phyloP scores from a whole-genome alignment of 2,329 filamentous ascomycete species.

The Phyllosticta citrichinensis region DNA sequence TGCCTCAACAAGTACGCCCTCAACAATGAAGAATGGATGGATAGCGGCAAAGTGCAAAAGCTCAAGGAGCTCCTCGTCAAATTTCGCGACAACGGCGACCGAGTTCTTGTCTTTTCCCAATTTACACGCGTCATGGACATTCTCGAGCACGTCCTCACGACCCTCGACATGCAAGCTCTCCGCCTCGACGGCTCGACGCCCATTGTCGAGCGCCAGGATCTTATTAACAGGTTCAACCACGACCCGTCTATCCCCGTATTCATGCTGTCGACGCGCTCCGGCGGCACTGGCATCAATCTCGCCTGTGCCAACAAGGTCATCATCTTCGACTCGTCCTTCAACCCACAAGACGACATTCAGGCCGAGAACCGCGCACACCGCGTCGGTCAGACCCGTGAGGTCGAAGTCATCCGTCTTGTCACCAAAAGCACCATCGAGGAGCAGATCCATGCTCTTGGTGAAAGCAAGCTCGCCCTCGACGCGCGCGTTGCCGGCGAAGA shows the following conservation, averaged over 20 bases:
- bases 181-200: conserved; percentile 79
- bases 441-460: conserved; percentile 80
- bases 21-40: conserved; percentile 54
- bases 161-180: conserved; percentile 63
- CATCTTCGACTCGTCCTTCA: conserved; percentile 95
- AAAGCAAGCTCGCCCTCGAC: conserved; percentile 88
- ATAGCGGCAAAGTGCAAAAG: conserved; percentile 76
- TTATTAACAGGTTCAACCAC: conserved; percentile 78
- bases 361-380: conserved; percentile 95
- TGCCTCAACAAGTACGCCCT: conserved; percentile 46
- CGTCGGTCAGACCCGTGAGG: conserved; percentile 80
- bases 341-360: conserved; percentile 96
- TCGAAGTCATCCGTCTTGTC: conserved; percentile 82
- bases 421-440: conserved; percentile 79
- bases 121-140: conserved; percentile 91
- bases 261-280: conserved; percentile 83
- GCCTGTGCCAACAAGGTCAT: conserved; percentile 95
- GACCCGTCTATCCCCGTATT: conserved; percentile 77
- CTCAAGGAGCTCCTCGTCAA: conserved; percentile 62
- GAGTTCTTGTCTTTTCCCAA: conserved; percentile 83
- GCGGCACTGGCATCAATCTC: conserved; percentile 94
- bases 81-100: conserved; percentile 73
- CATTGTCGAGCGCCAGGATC: conserved; percentile 71
- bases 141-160: conserved; percentile 69
- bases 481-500: conserved; percentile 57